Evolutionary conservation across 2,329 filamentous ascomycete genomes (phyloP), one percentile per base, ranked within the genome.

Genomic region (Aspergillaceae sp.): DNA sequence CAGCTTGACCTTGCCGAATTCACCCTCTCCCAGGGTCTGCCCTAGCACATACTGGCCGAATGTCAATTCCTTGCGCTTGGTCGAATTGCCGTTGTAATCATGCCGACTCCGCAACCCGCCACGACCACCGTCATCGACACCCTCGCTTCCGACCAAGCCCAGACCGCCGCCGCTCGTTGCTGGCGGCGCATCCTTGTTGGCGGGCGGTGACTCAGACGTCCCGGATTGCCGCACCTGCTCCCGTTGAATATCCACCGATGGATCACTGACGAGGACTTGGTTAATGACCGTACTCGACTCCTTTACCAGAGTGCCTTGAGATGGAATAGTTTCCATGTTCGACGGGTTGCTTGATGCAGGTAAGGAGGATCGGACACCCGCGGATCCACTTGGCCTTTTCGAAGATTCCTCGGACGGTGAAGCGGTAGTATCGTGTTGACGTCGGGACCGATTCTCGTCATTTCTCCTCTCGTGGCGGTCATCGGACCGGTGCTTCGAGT

Each of bases 1-100:
- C 61, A 97, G 82, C 69, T 96, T 97, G 59, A 98, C 92, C 66
- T 98, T 98, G 54, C 92, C 92, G 65, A 98, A 98, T 68, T 98
- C 92, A 51, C 92, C 92, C 72, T 98, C 92, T 42, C 92, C 92
- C 42, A 98, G 84, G 2, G 91, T 97, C 66, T 95, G 91, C 33
- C 92, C 92, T 3, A 98, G 77, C 50, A 94, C 88, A 67, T 97
- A 98, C 52, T 96, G 89, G 49, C 91, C 91, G 64, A 98, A 97
- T 55, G 87, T 90, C 37, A 85, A 89, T 53, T 85, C 81, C 72
- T 94, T 95, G 49, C 76, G 70, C 29, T 94, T 95, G 44, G 75
- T 65, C 4, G 72, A 70, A 19, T 73, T 69, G 40, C 66, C 67
- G 46, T 63, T 67, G 58, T 81, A 78, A 57, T 83, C 79, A 56